phyloP scores from a whole-genome alignment of 2,329 filamentous ascomycete genomes.

The Paradendryphiella salina region DNA sequence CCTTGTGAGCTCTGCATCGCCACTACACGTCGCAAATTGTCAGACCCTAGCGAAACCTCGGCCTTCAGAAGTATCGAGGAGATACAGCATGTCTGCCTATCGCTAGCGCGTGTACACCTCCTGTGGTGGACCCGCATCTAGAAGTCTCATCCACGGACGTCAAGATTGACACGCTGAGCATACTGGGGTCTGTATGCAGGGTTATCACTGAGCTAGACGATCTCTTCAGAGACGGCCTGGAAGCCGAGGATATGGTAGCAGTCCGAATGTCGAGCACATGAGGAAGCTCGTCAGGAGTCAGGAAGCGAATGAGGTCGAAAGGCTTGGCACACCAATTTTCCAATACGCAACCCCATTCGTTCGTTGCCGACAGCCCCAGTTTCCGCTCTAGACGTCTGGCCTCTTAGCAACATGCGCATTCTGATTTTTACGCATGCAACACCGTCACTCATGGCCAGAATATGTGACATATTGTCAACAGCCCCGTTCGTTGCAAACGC shows the following conservation, averaged over 20 bases:
- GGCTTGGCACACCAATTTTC: constrained; percentile 9
- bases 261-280: constrained; percentile 10
- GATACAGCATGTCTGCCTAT: not conserved
- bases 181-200: constrained; percentile 18
- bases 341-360: constrained; percentile 3
- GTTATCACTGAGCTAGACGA: constrained; percentile 13
- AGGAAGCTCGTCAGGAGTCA: constrained; percentile 9
- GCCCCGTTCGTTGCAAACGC: not conserved
- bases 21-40: not conserved
- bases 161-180: constrained; percentile 10
- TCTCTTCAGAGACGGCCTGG: not conserved
- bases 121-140: constrained; percentile 4
- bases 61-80: not conserved
- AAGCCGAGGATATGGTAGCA: constrained; percentile 13
- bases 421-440: not conserved
- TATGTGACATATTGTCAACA: not conserved
- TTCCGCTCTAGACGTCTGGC: not conserved
- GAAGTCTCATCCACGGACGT: constrained; percentile 9
- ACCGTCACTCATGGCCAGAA: not conserved
- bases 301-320: constrained; percentile 17
- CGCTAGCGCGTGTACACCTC: constrained; percentile 13
- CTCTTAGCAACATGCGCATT: not conserved
- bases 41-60: not conserved
- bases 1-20: not conserved
- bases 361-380: not conserved